Evolutionary conservation across 148 eudicot species (phyloP).

Genomic region (Arctostaphylos glauca): DNA sequence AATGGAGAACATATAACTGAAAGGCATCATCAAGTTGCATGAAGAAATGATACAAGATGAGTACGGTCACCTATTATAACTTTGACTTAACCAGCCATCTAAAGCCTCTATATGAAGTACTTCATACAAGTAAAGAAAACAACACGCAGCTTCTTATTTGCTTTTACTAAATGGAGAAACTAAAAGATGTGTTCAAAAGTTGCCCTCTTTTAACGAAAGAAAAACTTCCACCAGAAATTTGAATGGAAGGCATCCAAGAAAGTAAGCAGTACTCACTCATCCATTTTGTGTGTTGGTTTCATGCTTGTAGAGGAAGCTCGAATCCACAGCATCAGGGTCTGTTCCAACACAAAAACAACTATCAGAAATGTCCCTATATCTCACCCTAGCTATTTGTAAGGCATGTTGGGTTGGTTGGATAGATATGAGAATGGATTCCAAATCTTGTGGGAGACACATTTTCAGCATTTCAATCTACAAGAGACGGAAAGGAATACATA

Average conservation of each 20-base stretch:
- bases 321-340: conserved; percentile 47
- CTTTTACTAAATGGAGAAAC: background rate
- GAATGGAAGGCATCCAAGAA: background rate
- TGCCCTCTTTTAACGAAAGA: background rate
- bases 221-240: background rate
- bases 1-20: background rate
- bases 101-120: background rate
- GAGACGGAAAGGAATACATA: background rate
- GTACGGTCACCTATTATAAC: background rate
- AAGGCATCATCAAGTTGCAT: background rate
- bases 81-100: background rate
- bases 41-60: background rate
- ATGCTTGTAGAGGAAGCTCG: conserved; percentile 23
- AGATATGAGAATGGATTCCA: background rate
- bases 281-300: conserved; percentile 29
- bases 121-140: background rate
- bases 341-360: conserved; percentile 42
- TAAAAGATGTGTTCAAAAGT: background rate
- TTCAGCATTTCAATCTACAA: background rate
- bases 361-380: conserved; percentile 48
- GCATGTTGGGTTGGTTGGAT: background rate
- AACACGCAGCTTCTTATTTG: background rate
- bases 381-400: conserved; percentile 38
- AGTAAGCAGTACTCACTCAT: conserved; percentile 40
- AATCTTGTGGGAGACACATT: background rate